A percentile compares a stretch with the other conserved stretches of the same genome.
phyloP scores from a whole-genome alignment of 306 rosid genomes.

The Crataegus laevigata region DNA sequence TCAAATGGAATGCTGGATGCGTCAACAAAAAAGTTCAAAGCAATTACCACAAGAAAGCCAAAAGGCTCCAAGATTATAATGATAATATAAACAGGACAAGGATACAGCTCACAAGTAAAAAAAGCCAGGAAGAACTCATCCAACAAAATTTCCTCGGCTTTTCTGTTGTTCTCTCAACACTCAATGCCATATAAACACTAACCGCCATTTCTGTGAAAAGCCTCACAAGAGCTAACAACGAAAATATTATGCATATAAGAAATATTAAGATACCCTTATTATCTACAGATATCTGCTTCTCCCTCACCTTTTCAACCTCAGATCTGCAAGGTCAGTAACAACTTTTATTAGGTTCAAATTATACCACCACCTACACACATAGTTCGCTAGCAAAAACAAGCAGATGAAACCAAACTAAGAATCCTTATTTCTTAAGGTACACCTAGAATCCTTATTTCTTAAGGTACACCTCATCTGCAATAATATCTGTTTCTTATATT shows the following conservation, averaged over 20 bases:
- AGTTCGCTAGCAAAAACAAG: neutral
- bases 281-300: constrained; percentile 62
- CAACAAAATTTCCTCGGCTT: constrained; percentile 60
- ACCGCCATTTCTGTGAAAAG: constrained; percentile 35
- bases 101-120: constrained; percentile 56
- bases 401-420: neutral
- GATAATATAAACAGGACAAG: constrained; percentile 51
- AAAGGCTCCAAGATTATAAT: constrained; percentile 29
- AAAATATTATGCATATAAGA: constrained; percentile 50
- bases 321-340: constrained; percentile 42
- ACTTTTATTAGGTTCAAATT: neutral
- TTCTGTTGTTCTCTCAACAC: constrained; percentile 31
- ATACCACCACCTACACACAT: neutral
- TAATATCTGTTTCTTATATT: neutral
- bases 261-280: constrained; percentile 57
- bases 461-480: no score
- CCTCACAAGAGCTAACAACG: constrained; percentile 44
- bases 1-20: neutral
- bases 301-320: constrained; percentile 57
- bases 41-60: neutral
- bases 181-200: constrained; percentile 34
- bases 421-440: no score
- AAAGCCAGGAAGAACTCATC: constrained; percentile 59
- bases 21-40: neutral
- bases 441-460: no score